phyloP scores from a whole-genome alignment of 2,329 filamentous ascomycete species.

The Aspergillus floridensis region DNA sequence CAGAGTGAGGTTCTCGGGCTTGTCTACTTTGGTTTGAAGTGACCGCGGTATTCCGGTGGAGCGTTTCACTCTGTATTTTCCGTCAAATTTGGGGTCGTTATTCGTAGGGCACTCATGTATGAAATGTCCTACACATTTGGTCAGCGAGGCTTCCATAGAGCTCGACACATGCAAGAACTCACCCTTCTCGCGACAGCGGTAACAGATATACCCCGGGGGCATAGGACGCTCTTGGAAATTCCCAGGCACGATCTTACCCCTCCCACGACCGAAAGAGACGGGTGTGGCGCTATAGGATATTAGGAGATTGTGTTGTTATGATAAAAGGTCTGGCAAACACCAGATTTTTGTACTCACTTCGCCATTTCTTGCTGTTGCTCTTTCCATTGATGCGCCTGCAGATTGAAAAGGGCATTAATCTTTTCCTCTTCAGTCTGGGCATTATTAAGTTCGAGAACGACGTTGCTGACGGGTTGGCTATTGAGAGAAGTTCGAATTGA shows the following conservation, averaged over 20 bases:
- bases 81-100: constrained; percentile 93
- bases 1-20: constrained; percentile 71
- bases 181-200: constrained; percentile 91
- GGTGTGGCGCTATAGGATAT: constrained; percentile 41
- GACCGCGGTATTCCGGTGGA: constrained; percentile 96
- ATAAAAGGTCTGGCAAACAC: constrained; percentile 1
- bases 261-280: constrained; percentile 41
- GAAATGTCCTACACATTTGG: constrained; percentile 70
- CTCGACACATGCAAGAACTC: constrained; percentile 9
- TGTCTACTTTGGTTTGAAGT: constrained; percentile 93
- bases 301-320: constrained; percentile 30
- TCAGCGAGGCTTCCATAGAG: constrained; percentile 15
- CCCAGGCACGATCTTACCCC: constrained; percentile 54
- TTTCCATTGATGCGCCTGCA: constrained; percentile 87
- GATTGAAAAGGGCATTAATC: constrained; percentile 86
- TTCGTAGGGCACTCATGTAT: constrained; percentile 99
- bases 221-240: constrained; percentile 81
- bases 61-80: constrained; percentile 86
- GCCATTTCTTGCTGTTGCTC: constrained; percentile 92
- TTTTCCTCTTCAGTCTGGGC: constrained; percentile 91
- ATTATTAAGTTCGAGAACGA: constrained; percentile 65
- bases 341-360: constrained; percentile 52
- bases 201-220: constrained; percentile 91
- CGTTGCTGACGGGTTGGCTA: constrained; percentile 49
- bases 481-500: constrained; percentile 36